A percentile compares a stretch with the other conserved stretches of the same genome.
Evolutionary conservation across 2,329 filamentous ascomycete genomes (phyloP).

Genomic region (Talaromyces rugulosus): DNA sequence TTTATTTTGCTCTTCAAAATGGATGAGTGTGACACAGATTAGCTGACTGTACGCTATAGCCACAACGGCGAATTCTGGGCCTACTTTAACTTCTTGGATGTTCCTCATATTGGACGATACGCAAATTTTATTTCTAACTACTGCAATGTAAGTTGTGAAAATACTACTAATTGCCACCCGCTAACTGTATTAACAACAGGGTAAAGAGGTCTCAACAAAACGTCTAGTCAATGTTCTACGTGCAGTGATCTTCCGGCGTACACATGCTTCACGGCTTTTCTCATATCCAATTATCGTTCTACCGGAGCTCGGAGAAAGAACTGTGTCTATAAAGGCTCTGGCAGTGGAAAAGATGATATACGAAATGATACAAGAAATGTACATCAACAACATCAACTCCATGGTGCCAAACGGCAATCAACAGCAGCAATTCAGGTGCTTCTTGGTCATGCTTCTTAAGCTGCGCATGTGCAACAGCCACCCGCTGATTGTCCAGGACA

Average conservation of each 20-base stretch:
- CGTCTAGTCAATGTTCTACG: slow-evolving; percentile 27
- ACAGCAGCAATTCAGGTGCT: slow-evolving; percentile 4
- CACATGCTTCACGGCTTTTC: slow-evolving; percentile 52
- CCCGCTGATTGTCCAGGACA: slow-evolving; percentile 4
- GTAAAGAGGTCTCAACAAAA: slow-evolving; percentile 13
- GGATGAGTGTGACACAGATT: not conserved
- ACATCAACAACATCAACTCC: slow-evolving; percentile 3
- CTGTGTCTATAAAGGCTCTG: slow-evolving; percentile 37
- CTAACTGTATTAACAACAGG: slow-evolving; percentile 10
- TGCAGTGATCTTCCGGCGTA: slow-evolving; percentile 52
- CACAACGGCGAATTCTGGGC: slow-evolving; percentile 35
- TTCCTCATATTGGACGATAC: slow-evolving; percentile 23
- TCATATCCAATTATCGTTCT: slow-evolving; percentile 51
- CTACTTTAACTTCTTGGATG: slow-evolving; percentile 34
- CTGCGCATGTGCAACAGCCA: slow-evolving; percentile 11
- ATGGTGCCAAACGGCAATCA: not conserved
- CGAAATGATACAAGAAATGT: slow-evolving; percentile 3
- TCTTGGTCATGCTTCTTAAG: slow-evolving; percentile 8
- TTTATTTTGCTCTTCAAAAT: slow-evolving; percentile 14
- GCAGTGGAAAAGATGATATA: slow-evolving; percentile 3
- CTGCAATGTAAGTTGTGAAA: slow-evolving; percentile 17
- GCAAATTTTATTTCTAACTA: slow-evolving; percentile 23
- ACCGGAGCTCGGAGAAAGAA: slow-evolving; percentile 44
- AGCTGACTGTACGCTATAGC: slow-evolving; percentile 23
- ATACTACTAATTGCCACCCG: not conserved